Evolutionary conservation across 257 asterid genomes (phyloP), one percentile per base, ranked within the genome.

Genomic region (Fraxinus americana): DNA sequence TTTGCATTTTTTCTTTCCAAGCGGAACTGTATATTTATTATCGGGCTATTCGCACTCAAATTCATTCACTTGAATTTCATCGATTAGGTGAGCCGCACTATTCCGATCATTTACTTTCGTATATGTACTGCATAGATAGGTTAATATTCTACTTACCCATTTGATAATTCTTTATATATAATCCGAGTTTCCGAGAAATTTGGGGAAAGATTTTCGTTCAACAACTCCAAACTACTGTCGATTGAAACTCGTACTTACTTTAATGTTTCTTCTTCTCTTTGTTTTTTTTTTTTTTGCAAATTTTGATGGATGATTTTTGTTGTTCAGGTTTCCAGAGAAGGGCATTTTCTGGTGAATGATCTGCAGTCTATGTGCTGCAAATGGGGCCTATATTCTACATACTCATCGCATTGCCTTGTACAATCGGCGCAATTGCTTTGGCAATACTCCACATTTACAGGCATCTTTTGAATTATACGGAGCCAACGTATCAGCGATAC

Each of bases 381-480:
- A 96, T 96, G 99, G 98, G 91, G 87, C 96, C 97, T 13, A 73
- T 92, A 74, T 90, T 73, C 81, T 96, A 89, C 87, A 80, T 93
- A 74, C 72, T 93, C 85, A 87, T 93, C 71, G 99, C 99, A 72
- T 75, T 93, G 73, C 99, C 99, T 32, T 96, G 99, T 83, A 92
- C 97, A 1, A 17, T 84, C 66, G 97, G 92, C 81, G 97, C 99
- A 67, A 91, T 90, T 74, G 77, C 89, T 13, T 79, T 93, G 88
- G 98, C 97, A n/a, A 80, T 91, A 66, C 66, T 82, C 10, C 99
- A 93, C 85, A 93, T 96, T 74, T 87, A 96, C 89, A 84, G 91
- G 57, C 99, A 96, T 83, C 92, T 96, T 16, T 79, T 93, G 90
- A 96, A 96, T 85, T 96, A 96, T 78, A 96, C 99, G 0, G 99